Conservation (phyloP, 208 protist species). For the Trypanosoma caninum region DNA sequence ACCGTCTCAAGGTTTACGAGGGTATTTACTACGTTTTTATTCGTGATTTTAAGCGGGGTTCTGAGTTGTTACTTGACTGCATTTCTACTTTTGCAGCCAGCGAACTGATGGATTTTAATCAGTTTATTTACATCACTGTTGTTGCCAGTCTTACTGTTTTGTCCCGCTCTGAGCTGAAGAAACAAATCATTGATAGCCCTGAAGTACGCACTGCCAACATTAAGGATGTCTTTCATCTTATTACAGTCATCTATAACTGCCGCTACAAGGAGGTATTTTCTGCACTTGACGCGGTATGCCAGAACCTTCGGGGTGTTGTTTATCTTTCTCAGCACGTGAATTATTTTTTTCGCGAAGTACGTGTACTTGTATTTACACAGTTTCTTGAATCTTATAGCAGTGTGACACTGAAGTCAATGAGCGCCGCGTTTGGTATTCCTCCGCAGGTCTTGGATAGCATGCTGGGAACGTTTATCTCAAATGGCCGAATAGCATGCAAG, state of each 20-base stretch:
- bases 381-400: slow-evolving; percentile 98
- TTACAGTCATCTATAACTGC: slow-evolving; percentile 95
- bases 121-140: slow-evolving; percentile 95
- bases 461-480: slow-evolving; percentile 96
- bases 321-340: slow-evolving; percentile 92
- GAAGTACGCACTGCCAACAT: slow-evolving; percentile 92
- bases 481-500: slow-evolving; percentile 95
- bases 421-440: slow-evolving; percentile 93
- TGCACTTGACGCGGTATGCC: slow-evolving; percentile 89
- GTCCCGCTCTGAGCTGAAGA: slow-evolving; percentile 85
- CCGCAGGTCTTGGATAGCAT: slow-evolving; percentile 88
- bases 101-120: slow-evolving; percentile 93
- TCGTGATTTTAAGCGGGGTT: slow-evolving; percentile 93
- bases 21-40: slow-evolving; percentile 94
- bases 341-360: slow-evolving; percentile 97
- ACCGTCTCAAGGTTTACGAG: slow-evolving; percentile 99
- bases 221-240: slow-evolving; percentile 81
- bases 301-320: slow-evolving; percentile 87
- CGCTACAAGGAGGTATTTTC: slow-evolving; percentile 94
- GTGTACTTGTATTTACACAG: slow-evolving; percentile 96
- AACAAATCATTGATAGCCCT: slow-evolving; percentile 85
- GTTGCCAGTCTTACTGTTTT: slow-evolving; percentile 88
- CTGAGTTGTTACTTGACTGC: slow-evolving; percentile 94
- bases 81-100: slow-evolving; percentile 97
- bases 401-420: slow-evolving; percentile 96